Evolutionary conservation across 2,329 filamentous ascomycete species (phyloP), one percentile per base, ranked within the genome.

Genomic region (Emmonsiellopsis sp.): DNA sequence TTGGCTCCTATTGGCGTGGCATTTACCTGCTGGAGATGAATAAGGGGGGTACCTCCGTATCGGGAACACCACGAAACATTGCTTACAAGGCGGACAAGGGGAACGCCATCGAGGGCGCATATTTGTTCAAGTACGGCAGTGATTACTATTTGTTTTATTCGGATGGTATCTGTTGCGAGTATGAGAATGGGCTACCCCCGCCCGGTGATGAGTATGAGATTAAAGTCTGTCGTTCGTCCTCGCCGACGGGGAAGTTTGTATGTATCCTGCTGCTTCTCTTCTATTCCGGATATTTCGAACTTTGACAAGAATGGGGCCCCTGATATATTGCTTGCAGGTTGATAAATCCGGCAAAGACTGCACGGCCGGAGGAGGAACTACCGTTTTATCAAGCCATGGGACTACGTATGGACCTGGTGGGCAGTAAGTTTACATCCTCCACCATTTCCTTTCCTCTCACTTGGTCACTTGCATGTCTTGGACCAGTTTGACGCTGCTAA

Each of bases 1-100:
- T 86, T 57, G 85, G 84, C 20, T 84, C 80, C 11, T 88, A 86
- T 74, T 89, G 83, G 83, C 66, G 70, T 7, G 79, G 83, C 62
- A 75, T 87, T 55, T 85, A 80, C 69, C 79, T 82, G 62, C 79
- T 81, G 1, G 63, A 72, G 41, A 75, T 86, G 63, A 62, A 63
- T 15, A 59, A 63, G 2, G 59, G 20, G 20, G 20, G 20, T 1
- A 47, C 59, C 1, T 70, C 70, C 20, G 5, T 26, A 26, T 26
- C 20, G 20, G 7, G 43, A 13, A 46, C n/a, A 32, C 20, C 20
- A 26, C 20, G 20, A 26, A 26, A 26, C 20, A 26, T 26, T 26
- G 20, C 20, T 26, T 26, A 26, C 20, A 26, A 26, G 20, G 3
- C 20, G 5, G 20, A 26, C 20, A 26, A 26, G 20, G 20, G 20